Evolutionary conservation across 257 asterid genomes (phyloP).

Genomic region (Osmanthus fragrans): DNA sequence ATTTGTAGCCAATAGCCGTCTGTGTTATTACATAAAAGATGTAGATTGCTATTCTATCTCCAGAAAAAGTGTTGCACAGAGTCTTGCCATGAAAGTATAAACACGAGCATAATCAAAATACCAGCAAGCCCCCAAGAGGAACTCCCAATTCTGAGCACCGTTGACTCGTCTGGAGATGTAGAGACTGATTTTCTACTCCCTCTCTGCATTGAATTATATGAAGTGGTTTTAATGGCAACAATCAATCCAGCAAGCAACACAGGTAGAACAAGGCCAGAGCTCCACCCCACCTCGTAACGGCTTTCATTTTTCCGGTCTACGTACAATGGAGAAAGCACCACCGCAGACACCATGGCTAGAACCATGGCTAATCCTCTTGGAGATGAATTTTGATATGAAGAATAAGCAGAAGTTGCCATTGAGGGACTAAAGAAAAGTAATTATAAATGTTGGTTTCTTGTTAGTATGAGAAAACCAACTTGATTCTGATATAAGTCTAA

Average conservation of each 20-base stretch:
- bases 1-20: too few relatives aligned
- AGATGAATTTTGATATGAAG: constrained; percentile 42
- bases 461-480: constrained; percentile 27
- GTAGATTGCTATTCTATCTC: constrained; percentile 31
- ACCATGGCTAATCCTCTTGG: constrained; percentile 69
- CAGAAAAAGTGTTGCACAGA: constrained; percentile 59
- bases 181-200: constrained; percentile 5
- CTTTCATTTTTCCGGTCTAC: constrained; percentile 34
- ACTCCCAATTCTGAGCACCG: constrained; percentile 50
- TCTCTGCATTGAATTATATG: constrained; percentile 27
- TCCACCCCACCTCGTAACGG: constrained; percentile 52
- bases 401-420: constrained; percentile 44
- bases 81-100: constrained; percentile 58
- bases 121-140: constrained; percentile 77
- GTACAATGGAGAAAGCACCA: constrained; percentile 71
- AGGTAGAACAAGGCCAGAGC: constrained; percentile 61
- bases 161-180: constrained; percentile 22
- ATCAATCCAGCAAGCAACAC: constrained; percentile 61
- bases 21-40: too few relatives aligned
- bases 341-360: constrained; percentile 53
- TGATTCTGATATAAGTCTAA: constrained; percentile 2
- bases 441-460: constrained; percentile 27
- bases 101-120: constrained; percentile 55
- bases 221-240: constrained; percentile 67
- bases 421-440: not conserved